Percentiles rank a stretch among this genome's conserved stretches.
Evolutionary conservation across 257 asterid genomes (phyloP).

Genomic region (Scutellaria minor): DNA sequence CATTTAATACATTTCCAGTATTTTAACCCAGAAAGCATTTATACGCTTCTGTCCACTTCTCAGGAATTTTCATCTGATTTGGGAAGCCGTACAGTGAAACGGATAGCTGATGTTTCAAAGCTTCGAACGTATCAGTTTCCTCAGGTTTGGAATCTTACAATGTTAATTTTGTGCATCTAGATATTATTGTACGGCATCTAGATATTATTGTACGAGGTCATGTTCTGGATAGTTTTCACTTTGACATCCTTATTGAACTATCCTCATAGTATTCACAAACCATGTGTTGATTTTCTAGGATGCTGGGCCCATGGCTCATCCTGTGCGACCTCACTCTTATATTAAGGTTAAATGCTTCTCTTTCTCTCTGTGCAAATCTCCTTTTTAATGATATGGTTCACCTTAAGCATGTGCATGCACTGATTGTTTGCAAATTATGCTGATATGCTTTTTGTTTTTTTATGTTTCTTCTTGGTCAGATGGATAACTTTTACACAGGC

Average conservation of each 20-base stretch:
- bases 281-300: conserved; percentile 52
- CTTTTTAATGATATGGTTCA: not conserved
- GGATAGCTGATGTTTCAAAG: conserved; percentile 78
- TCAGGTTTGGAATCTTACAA: conserved; percentile 48
- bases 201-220: not conserved
- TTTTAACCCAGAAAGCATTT: conserved; percentile 12
- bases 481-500: conserved; percentile 94
- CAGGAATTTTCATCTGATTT: conserved; percentile 88
- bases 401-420: conserved; percentile 2
- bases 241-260: not conserved
- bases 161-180: not conserved
- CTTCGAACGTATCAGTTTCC: conserved; percentile 79
- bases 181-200: not conserved
- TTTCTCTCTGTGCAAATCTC: conserved; percentile 1
- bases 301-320: conserved; percentile 97
- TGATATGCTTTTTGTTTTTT: conserved; percentile 26
- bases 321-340: conserved; percentile 83
- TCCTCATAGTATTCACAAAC: conserved; percentile 24
- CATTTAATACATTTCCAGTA: not conserved
- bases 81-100: conserved; percentile 86
- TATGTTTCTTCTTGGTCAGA: conserved; percentile 51
- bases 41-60: conserved; percentile 8
- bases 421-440: conserved; percentile 12
- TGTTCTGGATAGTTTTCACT: not conserved
- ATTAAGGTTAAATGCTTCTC: conserved; percentile 55